These are phyloP conservation scores for Mycothermus thermophilus DNA, from an alignment of 495 filamentous ascomycete species.

Conservation along the genomic window DNA sequence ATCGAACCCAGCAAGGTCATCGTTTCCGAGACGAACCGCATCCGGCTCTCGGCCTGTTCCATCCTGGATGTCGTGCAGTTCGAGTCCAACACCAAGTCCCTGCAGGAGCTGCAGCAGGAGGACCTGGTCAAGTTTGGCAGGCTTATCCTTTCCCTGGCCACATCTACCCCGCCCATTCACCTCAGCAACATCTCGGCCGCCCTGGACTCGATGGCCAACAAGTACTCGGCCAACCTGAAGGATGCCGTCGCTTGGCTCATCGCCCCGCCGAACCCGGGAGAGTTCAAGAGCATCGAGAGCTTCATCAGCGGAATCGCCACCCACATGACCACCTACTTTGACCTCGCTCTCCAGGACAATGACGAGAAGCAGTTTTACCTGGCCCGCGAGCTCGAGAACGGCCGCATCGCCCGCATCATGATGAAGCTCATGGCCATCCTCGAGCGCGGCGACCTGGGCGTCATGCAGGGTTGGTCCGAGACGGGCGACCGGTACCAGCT, in stretches of 20 bases:
- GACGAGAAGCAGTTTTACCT: slow-evolving; percentile 50
- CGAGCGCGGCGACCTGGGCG: slow-evolving; percentile 74
- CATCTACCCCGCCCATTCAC: slow-evolving; percentile 40
- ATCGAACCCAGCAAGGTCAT: slow-evolving; percentile 78
- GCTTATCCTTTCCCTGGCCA: slow-evolving; percentile 65
- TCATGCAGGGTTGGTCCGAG: slow-evolving; percentile 67
- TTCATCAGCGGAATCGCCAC: slow-evolving; percentile 63
- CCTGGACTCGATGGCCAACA: slow-evolving; percentile 56
- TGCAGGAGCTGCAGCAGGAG: slow-evolving; percentile 69
- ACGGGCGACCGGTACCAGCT: slow-evolving; percentile 80
- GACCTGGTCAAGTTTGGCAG: slow-evolving; percentile 80
- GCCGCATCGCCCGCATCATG: slow-evolving; percentile 67
- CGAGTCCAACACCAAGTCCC: slow-evolving; percentile 43
- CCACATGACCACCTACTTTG: slow-evolving; percentile 55
- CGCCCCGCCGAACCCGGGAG: slow-evolving; percentile 33
- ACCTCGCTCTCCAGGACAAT: slow-evolving; percentile 57
- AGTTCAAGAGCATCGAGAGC: slow-evolving; percentile 56
- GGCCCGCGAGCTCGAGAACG: slow-evolving; percentile 75
- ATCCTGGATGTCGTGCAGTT: slow-evolving; percentile 77
- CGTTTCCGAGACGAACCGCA: slow-evolving; percentile 64
- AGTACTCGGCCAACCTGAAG: slow-evolving; percentile 59
- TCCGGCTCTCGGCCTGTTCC: slow-evolving; percentile 78
- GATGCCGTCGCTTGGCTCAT: slow-evolving; percentile 69
- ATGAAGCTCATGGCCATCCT: slow-evolving; percentile 74
- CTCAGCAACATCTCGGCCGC: slow-evolving; percentile 43